Base-by-base conservation (phyloP, 1,284 basidiomycete genomes). In the Ganoderma leucocontextum region DNA sequence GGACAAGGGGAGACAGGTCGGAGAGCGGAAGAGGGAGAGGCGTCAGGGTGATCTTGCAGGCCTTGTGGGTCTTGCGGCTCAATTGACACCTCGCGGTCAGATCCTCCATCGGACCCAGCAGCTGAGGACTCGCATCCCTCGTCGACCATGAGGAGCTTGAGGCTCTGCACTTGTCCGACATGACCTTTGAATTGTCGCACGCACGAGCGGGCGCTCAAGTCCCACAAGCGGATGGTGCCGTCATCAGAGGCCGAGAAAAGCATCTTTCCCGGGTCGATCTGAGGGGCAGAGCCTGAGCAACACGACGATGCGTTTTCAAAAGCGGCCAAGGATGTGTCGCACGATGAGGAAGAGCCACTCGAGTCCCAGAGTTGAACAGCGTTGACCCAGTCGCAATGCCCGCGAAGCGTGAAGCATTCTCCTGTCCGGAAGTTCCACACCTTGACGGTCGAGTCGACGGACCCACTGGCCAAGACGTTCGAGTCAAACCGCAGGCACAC, bases 181-280 rank as follows among this genome's bases (percentile, higher is more conserved):
- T 99, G 97, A 0, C 97, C 98, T 15, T 86, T 87, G 77, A 97
- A 95, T 65, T 92, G 90, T 38, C 94, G 88, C 53, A 98, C 86
- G 77, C 96, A 99, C 22, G 91, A 88, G 60, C 95, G 88, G 33
- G 85, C 83, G 29, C 87, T 90, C 59, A 99, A 86, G 80, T 99
- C 96, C 97, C 97, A 99, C 2, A 99, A 87, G 67, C 93, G 92
- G 80, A 99, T 96, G 4, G 93, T 91, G 38, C 94, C 92, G 77
- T 99, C 98, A 78, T 99, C 97, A 7, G 95, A 97, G 1, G 95
- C 96, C 8, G 96, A 98, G 83, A 99, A 98, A 42, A 99, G 86
- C 91, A 97, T 95, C 81, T 96, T 95, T 57, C 95, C 94, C 1
- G 89, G 86, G 69, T 94, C 90, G 67, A 95, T 90, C 62, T 87